Percentiles rank a stretch among this genome's conserved stretches.
Evolutionary conservation across 2,329 filamentous ascomycete species (phyloP).

Genomic region (Colletotrichum incanum): DNA sequence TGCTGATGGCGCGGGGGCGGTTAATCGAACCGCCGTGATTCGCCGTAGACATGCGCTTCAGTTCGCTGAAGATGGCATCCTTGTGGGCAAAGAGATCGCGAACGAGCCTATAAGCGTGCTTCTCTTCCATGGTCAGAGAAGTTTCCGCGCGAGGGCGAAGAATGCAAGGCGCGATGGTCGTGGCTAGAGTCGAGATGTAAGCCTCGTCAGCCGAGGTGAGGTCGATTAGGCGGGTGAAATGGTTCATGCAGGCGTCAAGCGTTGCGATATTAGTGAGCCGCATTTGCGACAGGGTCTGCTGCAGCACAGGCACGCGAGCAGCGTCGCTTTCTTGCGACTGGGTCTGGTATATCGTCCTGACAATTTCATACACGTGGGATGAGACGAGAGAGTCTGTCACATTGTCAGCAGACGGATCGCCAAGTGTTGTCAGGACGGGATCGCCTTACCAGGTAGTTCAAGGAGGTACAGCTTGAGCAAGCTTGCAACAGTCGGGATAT

Average conservation of each 20-base stretch:
- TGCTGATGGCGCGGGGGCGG: conserved; percentile 89
- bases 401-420: conserved; percentile 47
- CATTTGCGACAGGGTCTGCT: conserved; percentile 95
- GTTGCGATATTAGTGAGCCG: conserved; percentile 98
- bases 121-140: conserved; percentile 95
- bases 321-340: conserved; percentile 77
- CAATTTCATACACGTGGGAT: conserved; percentile 98
- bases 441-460: conserved; percentile 85
- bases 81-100: conserved; percentile 95
- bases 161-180: conserved; percentile 85
- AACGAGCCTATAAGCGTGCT: conserved; percentile 90
- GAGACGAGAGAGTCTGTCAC: conserved; percentile 92
- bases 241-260: conserved; percentile 97
- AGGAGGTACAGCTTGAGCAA: conserved; percentile 94
- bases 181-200: conserved; percentile 83
- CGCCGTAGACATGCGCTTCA: conserved; percentile 89
- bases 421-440: conserved; percentile 37
- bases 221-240: conserved; percentile 97
- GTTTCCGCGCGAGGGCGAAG: conserved; percentile 90
- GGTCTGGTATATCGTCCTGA: conserved; percentile 95
- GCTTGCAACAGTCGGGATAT: conserved; percentile 94
- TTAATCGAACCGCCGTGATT: conserved; percentile 73
- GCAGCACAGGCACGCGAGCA: conserved; percentile 89
- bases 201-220: conserved; percentile 94
- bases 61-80: conserved; percentile 93